Base-by-base conservation (phyloP, 106 monocot genomes). In the Platanthera zijinensis region DNA sequence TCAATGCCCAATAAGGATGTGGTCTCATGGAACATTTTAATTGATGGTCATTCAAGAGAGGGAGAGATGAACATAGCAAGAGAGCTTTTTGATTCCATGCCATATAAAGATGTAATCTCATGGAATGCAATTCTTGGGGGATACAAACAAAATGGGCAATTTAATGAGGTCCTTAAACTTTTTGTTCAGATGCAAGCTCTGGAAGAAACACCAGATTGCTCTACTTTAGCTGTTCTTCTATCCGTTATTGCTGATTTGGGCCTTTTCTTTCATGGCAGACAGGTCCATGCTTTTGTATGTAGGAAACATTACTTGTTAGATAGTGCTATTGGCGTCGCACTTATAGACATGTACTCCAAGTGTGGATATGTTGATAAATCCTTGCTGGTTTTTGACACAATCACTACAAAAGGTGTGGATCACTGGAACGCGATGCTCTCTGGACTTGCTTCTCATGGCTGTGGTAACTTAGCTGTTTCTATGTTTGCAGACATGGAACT, bases 301-400 rank as follows among this genome's bases (percentile, higher is more conserved):
- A 83, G 79, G 68, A 79, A 79, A 48, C 46, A 72, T 15, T 81
- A 84, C 47, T 54, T 84, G 2, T 52, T 83, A 51, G 75, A 83
- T 83, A 77, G 78, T 22, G 72, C 75, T 14, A 10, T 92, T 80
- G 86, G 86, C 25, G 85, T 82, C 77, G 79, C 86, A 10, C 79
- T 92, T 21, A 81, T 92, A 71, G 86, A 89, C 68, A 83, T 92
- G 92, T 92, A 92, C 48, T 80, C 79, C 22, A 92, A 89, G 53
- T 92, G 92, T 84, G 86, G 92, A 25, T 75, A 77, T 85, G 74
- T 81, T 39, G 77, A 81, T 71, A 73, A 77, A 6, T 82, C 92
- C 22, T 25, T 71, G 74, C 49, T 52, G 4, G 76, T 86, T 12
- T 92, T 89, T 77, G 69, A 84, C 54, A 68, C 17, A 28, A 76